These are phyloP conservation scores for Panicum hallii DNA, from an alignment of 202 grass and related monocot species.

Conservation along the genomic window DNA sequence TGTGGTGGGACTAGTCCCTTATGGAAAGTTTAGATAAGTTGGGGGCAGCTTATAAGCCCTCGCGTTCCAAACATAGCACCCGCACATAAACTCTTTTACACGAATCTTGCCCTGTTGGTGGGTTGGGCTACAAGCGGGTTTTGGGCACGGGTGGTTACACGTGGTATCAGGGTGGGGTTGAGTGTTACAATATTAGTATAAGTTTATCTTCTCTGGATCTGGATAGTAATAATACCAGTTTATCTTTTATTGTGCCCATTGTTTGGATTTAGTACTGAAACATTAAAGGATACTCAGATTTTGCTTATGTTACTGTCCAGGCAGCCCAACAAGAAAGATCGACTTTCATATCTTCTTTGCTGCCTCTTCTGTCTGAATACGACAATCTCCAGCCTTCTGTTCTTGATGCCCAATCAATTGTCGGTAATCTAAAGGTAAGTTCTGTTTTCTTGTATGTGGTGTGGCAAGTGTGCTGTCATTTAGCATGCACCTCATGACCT, in stretches of 20 bases:
- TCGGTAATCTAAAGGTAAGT: slow-evolving; percentile 75
- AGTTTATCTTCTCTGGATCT: slow-evolving; percentile 17
- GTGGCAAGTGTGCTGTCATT: neutral
- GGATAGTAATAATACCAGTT: slow-evolving; percentile 6
- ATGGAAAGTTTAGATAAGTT: neutral
- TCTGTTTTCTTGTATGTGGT: slow-evolving; percentile 19
- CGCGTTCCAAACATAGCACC: neutral
- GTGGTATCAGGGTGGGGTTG: neutral
- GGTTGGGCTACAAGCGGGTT: neutral
- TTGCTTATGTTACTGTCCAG: slow-evolving; percentile 55
- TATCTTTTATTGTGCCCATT: slow-evolving; percentile 28
- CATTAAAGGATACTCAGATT: slow-evolving; percentile 36
- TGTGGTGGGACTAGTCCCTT: neutral
- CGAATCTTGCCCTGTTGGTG: neutral
- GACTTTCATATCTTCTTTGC: slow-evolving; percentile 85
- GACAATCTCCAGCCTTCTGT: slow-evolving; percentile 66
- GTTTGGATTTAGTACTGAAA: slow-evolving; percentile 26
- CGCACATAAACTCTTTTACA: neutral
- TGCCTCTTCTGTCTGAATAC: slow-evolving; percentile 96
- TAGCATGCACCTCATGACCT: neutral
- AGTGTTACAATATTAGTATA: neutral
- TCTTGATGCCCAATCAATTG: slow-evolving; percentile 85
- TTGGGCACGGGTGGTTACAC: neutral
- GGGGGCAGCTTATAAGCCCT: neutral
- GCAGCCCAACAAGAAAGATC: slow-evolving; percentile 91